These are phyloP conservation scores for Andrographis paniculata DNA, from an alignment of 305 asterid species.

Conservation along the genomic window DNA sequence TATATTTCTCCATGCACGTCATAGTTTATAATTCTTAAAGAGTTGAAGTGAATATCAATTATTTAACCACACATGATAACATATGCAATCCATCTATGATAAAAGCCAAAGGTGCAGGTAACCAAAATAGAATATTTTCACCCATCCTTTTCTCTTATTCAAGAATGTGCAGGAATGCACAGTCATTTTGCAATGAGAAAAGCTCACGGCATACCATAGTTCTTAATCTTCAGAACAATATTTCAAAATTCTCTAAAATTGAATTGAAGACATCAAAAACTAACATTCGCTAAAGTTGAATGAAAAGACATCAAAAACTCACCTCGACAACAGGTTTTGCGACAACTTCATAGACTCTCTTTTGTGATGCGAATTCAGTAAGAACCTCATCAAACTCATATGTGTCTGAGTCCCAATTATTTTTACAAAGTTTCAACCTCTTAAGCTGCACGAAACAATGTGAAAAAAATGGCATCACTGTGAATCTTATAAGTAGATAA, in stretches of 20 bases:
- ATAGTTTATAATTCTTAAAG: background rate
- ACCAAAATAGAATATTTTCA: background rate
- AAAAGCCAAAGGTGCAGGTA: slow-evolving; percentile 11
- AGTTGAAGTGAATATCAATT: background rate
- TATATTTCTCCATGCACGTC: background rate
- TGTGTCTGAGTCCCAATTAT: slow-evolving; percentile 98
- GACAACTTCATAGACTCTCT: slow-evolving; percentile 97
- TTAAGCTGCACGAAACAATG: slow-evolving; percentile 47
- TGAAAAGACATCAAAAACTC: slow-evolving; percentile 16
- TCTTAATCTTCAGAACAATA: slow-evolving; percentile 8
- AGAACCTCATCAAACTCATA: slow-evolving; percentile 94
- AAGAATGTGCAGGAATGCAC: slow-evolving; percentile 1
- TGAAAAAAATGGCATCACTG: slow-evolving; percentile 12
- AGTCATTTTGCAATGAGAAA: background rate
- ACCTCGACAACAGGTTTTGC: slow-evolving; percentile 99
- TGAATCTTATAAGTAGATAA: slow-evolving; percentile 5
- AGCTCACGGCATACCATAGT: background rate
- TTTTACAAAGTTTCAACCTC: slow-evolving; percentile 86
- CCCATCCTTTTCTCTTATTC: slow-evolving; percentile 3
- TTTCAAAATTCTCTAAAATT: background rate
- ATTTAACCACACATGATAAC: background rate
- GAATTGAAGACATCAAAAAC: slow-evolving; percentile 15
- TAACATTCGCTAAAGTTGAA: too few species aligned
- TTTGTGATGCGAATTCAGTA: slow-evolving; percentile 91
- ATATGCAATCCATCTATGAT: slow-evolving; percentile 8